phyloP scores from a whole-genome alignment of 805 yeast species.

The Scheffersomyces ergatensis region DNA sequence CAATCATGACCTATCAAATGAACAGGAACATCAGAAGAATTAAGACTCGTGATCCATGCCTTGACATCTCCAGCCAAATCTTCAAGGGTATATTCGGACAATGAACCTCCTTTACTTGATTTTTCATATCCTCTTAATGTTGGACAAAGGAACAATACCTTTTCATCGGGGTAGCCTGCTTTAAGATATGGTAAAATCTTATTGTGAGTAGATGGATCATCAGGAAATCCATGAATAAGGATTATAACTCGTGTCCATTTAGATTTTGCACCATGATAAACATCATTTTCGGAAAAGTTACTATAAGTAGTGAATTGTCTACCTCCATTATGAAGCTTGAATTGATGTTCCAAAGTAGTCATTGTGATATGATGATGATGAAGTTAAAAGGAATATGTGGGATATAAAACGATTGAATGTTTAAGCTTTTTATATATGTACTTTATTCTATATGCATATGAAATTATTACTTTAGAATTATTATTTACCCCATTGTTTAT shows the following conservation, averaged over 20 bases:
- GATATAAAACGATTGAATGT: no score
- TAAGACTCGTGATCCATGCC: constrained; percentile 26
- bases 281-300: constrained; percentile 13
- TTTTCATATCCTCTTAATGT: constrained; percentile 36
- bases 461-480: no score
- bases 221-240: constrained; percentile 40
- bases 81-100: constrained; percentile 20
- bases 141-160: constrained; percentile 29
- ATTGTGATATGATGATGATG: background rate
- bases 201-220: constrained; percentile 26
- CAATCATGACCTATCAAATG: constrained; percentile 44
- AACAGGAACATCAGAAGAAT: constrained; percentile 21
- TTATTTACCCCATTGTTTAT: no score
- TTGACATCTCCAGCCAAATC: constrained; percentile 33
- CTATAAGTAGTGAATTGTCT: constrained; percentile 19
- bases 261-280: constrained; percentile 7
- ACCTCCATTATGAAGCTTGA: constrained; percentile 13
- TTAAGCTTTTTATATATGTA: no score
- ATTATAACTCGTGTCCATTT: constrained; percentile 22
- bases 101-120: constrained; percentile 25
- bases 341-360: no score
- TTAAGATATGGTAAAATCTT: constrained; percentile 19
- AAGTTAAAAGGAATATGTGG: no score
- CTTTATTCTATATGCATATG: no score
- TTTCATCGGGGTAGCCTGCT: constrained; percentile 12